Base-by-base conservation (phyloP, 2,329 filamentous ascomycete species). In the Aspergillus latus region DNA sequence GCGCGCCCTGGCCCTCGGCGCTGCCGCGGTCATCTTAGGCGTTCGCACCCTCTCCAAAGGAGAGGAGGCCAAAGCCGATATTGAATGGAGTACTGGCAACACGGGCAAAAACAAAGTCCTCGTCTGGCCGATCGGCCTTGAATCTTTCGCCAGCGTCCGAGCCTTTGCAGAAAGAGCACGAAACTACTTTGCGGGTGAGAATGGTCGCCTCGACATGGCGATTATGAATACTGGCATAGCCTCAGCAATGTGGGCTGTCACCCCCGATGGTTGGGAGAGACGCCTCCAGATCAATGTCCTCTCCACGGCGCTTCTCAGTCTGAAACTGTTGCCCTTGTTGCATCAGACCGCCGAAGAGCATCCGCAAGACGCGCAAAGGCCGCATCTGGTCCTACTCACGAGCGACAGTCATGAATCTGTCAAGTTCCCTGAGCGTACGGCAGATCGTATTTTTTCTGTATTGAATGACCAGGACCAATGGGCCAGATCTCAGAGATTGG, bases 41-140 rank as follows among this genome's bases (percentile, higher is more conserved):
- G 74, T 77, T 28, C 75, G 79, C 13, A 73, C 64, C 15, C 16
- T 70, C 5, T 63, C 67, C 21, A 79, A 78, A 59, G 78, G 78
- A 44, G 70, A 80, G 59, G 69, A 65, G 0, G 79, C 79, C 0
- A 74, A 65, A 21, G 67, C 72, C 47, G 76, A 80, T 43, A 72
- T 76, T 49, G 44, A 62, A 36, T 28, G 1, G 26, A 28, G 26
- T 28, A 28, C 26, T 28, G 26, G 26, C 26, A 28, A 28, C 5
- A 1, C 26, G 26, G 26, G 5, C 26, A 28, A 5, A 28, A 28
- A 30, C 2, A 68, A 74, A 2, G 62, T 80, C 39, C 71, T 78
- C 58, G 78, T 80, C 11, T 80, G 78, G 78, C 65, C 67, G 2
- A 66, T 82, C 2, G 78, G 81, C 61, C 69, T 80, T 32, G 53